Evolutionary conservation across 768 basidiomycete genomes (phyloP), one percentile per base, ranked within the genome.

Genomic region (Hericium erinaceus): DNA sequence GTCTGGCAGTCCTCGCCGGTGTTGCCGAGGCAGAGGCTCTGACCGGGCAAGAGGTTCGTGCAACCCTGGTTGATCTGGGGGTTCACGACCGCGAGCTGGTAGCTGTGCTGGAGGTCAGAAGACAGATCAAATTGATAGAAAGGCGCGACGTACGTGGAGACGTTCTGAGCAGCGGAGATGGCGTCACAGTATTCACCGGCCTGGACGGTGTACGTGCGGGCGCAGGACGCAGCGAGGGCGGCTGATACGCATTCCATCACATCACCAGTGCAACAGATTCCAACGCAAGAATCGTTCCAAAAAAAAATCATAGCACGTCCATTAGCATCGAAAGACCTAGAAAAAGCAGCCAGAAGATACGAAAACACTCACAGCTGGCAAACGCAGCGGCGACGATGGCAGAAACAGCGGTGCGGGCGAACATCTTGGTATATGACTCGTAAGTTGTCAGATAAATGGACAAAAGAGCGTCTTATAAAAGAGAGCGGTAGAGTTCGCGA

Each of bases 81-180:
- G 74, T 90, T 90, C 61, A 82, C 74, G 49, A 78, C 75, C 5
- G 85, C 82, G 55, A 92, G 81, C 70, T 92, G 89, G 74, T 83
- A 90, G 11, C 87, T 90, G 55, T 9, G 33, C 6, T 33, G 33
- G 9, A 33, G 33, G 33, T 33, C 33, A 33, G 33, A 33, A 33
- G 6, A 10, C 33, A 68, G 52, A 41, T 18, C 37, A 39, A 26
- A 49, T 15, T 24, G n/a, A 16, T 37, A 9, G 15, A 11, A 13
- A 10, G 26, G 0, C 33, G 33, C 33, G 33, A 72, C 81, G 55
- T 60, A 85, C 83, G 82, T 83, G 37, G 84, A 85, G 60, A 78
- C 80, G 55, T 81, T 79, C 65, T 83, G 64, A 33, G 76, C 67
- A 38, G 80, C 79, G 62, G 82, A 87, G 68, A 90, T 89, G 58